Evolutionary conservation across 257 asterid species (phyloP).

Genomic region (Solanum paucissectum): DNA sequence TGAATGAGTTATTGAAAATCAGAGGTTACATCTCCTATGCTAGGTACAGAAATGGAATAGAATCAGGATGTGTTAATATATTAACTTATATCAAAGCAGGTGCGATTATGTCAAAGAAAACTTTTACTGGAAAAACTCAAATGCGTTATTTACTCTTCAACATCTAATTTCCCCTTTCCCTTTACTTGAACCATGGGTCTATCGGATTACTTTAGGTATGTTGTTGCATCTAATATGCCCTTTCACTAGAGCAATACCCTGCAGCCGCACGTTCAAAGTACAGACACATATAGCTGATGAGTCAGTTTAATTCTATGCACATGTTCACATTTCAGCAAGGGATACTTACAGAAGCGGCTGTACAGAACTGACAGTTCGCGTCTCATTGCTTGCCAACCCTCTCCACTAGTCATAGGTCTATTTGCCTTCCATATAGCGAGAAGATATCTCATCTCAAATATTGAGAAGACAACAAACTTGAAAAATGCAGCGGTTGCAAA

Average conservation of each 20-base stretch:
- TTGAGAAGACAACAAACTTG: constrained; percentile 97
- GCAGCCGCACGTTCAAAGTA: neutral
- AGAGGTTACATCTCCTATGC: neutral
- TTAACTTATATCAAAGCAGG: neutral
- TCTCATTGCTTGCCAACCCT: constrained; percentile 93
- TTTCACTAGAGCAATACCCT: neutral
- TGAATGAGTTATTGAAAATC: neutral
- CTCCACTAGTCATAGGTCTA: constrained; percentile 67
- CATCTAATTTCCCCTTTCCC: neutral
- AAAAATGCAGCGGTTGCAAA: constrained; percentile 98
- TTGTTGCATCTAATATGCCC: neutral
- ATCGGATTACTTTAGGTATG: neutral
- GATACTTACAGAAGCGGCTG: constrained; percentile 90
- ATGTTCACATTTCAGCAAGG: neutral
- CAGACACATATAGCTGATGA: neutral
- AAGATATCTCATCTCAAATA: constrained; percentile 96
- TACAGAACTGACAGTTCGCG: constrained; percentile 91
- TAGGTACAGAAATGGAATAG: neutral
- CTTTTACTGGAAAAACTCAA: neutral
- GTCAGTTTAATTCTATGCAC: neutral
- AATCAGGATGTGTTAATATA: neutral
- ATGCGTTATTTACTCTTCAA: neutral
- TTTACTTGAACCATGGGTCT: neutral
- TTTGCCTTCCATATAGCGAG: constrained; percentile 97
- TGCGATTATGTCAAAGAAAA: neutral